phyloP scores from a whole-genome alignment of 2,329 filamentous ascomycete genomes.

The Botrytis pseudocinerea region DNA sequence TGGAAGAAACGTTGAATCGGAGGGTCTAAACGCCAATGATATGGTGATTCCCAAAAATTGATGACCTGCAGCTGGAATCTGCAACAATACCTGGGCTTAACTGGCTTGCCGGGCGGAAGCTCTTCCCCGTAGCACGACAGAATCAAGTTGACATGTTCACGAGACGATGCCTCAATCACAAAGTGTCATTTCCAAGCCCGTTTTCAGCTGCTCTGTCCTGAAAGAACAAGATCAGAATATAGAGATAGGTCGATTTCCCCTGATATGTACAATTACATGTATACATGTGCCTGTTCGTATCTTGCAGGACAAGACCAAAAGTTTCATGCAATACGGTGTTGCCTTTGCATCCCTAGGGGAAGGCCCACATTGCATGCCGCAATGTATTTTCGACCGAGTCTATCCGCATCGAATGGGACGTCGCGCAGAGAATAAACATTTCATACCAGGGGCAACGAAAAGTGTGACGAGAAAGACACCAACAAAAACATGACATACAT shows the following conservation, averaged over 20 bases:
- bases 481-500: conserved; percentile 21
- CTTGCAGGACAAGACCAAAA: conserved; percentile 11
- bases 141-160: conserved; percentile 21
- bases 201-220: conserved; percentile 16
- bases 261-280: conserved; percentile 15
- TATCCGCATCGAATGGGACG: conserved; percentile 14
- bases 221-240: conserved; percentile 1
- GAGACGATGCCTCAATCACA: conserved; percentile 16
- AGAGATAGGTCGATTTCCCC: not conserved
- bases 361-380: conserved; percentile 12
- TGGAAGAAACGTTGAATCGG: conserved; percentile 16
- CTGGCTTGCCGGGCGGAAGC: conserved; percentile 19
- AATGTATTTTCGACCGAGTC: conserved; percentile 10
- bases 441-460: conserved; percentile 15
- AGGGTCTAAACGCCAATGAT: conserved; percentile 23
- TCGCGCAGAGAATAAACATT: not conserved
- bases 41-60: conserved; percentile 21
- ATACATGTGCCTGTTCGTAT: conserved; percentile 16
- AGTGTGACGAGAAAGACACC: conserved; percentile 17
- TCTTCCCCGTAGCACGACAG: conserved; percentile 25
- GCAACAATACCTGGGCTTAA: conserved; percentile 17
- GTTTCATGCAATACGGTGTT: conserved; percentile 18
- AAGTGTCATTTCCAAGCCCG: conserved; percentile 5
- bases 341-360: conserved; percentile 20
- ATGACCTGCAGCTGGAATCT: conserved; percentile 25